phyloP scores from a whole-genome alignment of 345 rosid genomes.

The Salix koriyanagi region DNA sequence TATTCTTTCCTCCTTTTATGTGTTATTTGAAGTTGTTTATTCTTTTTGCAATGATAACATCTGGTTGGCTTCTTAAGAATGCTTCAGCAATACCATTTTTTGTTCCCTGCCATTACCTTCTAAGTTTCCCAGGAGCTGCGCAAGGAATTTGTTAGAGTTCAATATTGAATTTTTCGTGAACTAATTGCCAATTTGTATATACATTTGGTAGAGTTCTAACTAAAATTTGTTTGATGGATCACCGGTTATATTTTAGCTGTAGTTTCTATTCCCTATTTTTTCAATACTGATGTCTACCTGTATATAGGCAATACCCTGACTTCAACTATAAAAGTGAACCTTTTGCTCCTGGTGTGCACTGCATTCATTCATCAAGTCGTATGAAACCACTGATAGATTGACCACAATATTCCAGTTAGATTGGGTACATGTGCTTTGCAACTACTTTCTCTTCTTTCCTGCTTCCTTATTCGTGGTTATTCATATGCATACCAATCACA shows the following conservation, averaged over 20 bases:
- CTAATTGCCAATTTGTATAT: neutral
- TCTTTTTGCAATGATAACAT: neutral
- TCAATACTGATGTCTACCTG: neutral
- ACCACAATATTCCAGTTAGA: neutral
- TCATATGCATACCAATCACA: conserved; percentile 38
- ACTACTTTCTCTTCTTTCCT: conserved; percentile 9
- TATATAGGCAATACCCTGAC: neutral
- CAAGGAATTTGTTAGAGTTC: neutral
- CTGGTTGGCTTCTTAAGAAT: neutral
- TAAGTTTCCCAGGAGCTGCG: neutral
- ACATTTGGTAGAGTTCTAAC: neutral
- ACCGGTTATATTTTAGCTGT: neutral
- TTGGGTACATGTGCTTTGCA: conserved; percentile 35
- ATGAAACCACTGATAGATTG: neutral
- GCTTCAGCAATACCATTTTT: neutral
- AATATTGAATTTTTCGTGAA: neutral
- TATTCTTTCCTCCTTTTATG: neutral
- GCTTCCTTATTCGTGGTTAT: conserved; percentile 8
- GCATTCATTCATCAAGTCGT: neutral
- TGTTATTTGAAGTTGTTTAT: neutral
- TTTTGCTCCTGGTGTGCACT: neutral
- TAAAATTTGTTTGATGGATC: neutral
- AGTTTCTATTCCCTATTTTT: neutral
- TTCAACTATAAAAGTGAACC: neutral
- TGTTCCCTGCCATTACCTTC: neutral